Conservation (phyloP, 495 filamentous ascomycete genomes). For the Rusavskia elegans region DNA sequence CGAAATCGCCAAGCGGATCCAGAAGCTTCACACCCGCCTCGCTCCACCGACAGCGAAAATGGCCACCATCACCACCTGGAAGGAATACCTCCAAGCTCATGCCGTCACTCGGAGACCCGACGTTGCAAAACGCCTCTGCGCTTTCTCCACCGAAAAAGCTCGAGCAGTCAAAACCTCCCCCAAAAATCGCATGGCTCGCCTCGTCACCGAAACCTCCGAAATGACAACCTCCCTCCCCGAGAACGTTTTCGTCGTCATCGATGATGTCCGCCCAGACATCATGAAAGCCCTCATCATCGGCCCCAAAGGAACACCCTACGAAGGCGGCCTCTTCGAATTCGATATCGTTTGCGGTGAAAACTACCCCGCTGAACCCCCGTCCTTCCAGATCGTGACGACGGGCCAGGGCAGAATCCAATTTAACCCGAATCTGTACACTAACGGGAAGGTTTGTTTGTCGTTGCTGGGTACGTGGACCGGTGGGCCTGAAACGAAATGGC, state of each 20-base stretch:
- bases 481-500: conserved; percentile 28
- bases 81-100: conserved; percentile 19
- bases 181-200: conserved; percentile 28
- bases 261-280: conserved; percentile 33
- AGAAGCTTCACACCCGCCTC: conserved; percentile 4
- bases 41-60: no score
- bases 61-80: conserved; percentile 1
- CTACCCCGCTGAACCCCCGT: conserved; percentile 35
- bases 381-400: conserved; percentile 33
- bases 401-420: conserved; percentile 27
- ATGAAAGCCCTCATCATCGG: conserved; percentile 44
- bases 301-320: conserved; percentile 41
- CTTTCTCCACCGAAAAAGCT: neutral
- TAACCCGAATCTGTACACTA: conserved; percentile 44
- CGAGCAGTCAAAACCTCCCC: neutral
- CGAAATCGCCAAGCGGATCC: conserved; percentile 2
- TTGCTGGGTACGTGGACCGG: conserved; percentile 44
- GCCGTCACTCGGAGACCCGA: neutral
- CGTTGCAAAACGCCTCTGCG: neutral
- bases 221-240: conserved; percentile 35
- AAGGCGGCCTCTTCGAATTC: conserved; percentile 46
- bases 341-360: conserved; percentile 30
- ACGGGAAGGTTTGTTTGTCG: conserved; percentile 44
- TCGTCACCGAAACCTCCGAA: conserved; percentile 35
- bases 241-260: conserved; percentile 42